These are phyloP conservation scores for Blastocystis sp. DNA, from an alignment of 352 stramenopile genomes.

Conservation along the genomic window DNA sequence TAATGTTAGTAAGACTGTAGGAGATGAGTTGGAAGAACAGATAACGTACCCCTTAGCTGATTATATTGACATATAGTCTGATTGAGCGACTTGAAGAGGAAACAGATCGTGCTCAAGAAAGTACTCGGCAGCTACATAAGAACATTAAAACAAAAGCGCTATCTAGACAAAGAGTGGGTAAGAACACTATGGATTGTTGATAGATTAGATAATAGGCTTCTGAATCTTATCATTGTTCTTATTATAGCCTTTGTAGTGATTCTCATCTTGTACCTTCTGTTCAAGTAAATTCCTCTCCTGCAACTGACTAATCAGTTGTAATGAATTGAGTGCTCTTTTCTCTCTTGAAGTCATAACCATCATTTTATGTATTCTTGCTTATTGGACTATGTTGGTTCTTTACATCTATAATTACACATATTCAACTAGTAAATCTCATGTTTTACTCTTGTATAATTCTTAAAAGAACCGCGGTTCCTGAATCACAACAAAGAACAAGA, in stretches of 20 bases:
- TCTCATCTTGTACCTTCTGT: background rate
- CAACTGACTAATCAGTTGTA: too few relatives aligned
- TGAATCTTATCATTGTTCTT: slow-evolving; percentile 37
- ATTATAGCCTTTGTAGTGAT: slow-evolving; percentile 28
- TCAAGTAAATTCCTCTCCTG: too few relatives aligned
- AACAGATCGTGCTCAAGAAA: slow-evolving; percentile 6
- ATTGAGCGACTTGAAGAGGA: slow-evolving; percentile 39
- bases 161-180: background rate
- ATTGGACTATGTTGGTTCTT: background rate
- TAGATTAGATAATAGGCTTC: background rate
- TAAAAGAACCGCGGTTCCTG: background rate
- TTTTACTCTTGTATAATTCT: background rate
- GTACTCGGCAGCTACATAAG: background rate
- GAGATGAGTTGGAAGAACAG: slow-evolving; percentile 52
- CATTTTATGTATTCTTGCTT: background rate
- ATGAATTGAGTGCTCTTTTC: too few relatives aligned
- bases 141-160: background rate
- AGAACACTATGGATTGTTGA: background rate
- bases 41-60: background rate
- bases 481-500: slow-evolving; percentile 4
- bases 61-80: background rate
- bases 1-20: slow-evolving; percentile 34
- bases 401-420: background rate
- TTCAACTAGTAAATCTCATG: background rate
- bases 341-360: too few relatives aligned